A percentile compares a stretch with the other conserved stretches of the same genome.
phyloP scores from a whole-genome alignment of 345 rosid genomes.

The Ceriops decandra region DNA sequence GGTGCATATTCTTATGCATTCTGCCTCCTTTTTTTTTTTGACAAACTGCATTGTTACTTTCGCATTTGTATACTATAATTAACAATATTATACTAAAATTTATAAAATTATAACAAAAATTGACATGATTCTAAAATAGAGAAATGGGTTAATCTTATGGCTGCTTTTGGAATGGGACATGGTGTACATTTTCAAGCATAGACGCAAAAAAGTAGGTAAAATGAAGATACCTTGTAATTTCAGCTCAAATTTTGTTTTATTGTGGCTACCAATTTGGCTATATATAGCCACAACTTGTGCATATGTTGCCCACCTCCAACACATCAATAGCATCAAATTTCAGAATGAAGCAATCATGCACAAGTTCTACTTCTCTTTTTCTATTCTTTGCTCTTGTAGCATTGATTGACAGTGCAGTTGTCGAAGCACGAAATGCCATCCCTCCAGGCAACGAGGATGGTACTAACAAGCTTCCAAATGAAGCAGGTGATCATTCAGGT shows the following conservation, averaged over 20 bases:
- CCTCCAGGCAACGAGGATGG: slow-evolving; percentile 4
- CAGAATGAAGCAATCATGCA: slow-evolving; percentile 12
- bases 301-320: background rate
- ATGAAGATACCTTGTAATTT: background rate
- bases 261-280: background rate
- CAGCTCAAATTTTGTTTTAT: background rate
- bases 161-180: no score
- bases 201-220: no score
- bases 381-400: slow-evolving; percentile 4
- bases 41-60: no score
- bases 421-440: slow-evolving; percentile 15
- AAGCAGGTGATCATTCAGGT: background rate
- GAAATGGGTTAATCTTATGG: no score
- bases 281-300: background rate
- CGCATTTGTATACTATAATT: no score
- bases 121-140: no score
- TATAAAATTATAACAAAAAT: no score
- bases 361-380: background rate
- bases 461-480: slow-evolving; percentile 11
- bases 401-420: background rate
- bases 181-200: no score
- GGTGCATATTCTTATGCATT: no score
- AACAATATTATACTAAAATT: no score
- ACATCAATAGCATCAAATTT: background rate
- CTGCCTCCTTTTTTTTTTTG: no score